phyloP scores from a whole-genome alignment of 306 rosid genomes.

The Castanea mollissima region DNA sequence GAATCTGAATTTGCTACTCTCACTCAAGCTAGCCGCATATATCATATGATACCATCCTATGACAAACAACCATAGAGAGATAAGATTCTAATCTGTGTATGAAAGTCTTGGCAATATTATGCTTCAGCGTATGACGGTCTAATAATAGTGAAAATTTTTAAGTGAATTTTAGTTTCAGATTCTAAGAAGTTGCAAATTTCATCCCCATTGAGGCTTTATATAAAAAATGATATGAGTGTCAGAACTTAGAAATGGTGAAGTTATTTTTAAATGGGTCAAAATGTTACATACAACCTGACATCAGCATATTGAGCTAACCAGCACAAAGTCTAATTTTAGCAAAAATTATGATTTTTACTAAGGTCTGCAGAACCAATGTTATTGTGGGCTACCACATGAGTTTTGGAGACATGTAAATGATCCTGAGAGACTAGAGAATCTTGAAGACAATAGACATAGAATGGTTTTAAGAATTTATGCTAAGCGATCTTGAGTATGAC shows the following conservation, averaged over 20 bases:
- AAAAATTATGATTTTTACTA: not conserved
- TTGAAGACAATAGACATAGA: not conserved
- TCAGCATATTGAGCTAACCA: not conserved
- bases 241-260: not conserved
- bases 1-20: no score
- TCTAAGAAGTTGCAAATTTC: not conserved
- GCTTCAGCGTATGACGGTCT: no score
- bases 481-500: not conserved
- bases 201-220: not conserved
- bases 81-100: no score
- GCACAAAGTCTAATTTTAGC: not conserved
- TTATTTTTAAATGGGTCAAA: not conserved
- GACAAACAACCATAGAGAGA: no score
- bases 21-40: no score
- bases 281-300: not conserved
- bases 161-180: not conserved
- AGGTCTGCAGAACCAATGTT: not conserved
- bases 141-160: not conserved
- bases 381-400: not conserved
- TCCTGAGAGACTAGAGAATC: not conserved
- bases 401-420: not conserved
- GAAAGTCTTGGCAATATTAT: no score
- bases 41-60: no score
- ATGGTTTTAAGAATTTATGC: not conserved
- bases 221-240: not conserved